A percentile compares a stretch with the other conserved stretches of the same genome.
Conservation (phyloP, 2,329 filamentous ascomycete species). For the Cephalotrichum gorgonifer region DNA sequence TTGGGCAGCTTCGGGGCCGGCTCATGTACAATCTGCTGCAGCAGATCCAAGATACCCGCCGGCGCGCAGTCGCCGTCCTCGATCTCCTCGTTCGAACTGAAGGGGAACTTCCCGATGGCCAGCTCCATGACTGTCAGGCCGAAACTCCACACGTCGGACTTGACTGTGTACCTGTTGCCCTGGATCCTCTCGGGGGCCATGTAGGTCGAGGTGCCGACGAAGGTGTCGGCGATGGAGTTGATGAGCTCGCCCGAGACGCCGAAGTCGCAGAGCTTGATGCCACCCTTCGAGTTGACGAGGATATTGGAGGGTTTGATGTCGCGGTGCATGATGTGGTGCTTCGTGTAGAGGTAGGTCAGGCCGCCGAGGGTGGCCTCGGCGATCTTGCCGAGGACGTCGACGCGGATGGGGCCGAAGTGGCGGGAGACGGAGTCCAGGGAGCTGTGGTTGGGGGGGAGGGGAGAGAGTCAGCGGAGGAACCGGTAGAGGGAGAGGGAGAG, state of each 20-base stretch:
- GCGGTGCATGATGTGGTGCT: constrained; percentile 96
- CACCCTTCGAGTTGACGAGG: constrained; percentile 83
- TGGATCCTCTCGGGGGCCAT: constrained; percentile 99
- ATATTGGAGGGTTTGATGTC: constrained; percentile 99
- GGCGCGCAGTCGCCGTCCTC: constrained; percentile 71
- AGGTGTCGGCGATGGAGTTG: constrained; percentile 96
- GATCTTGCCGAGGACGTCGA: constrained; percentile 95
- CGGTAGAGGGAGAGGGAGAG: background rate
- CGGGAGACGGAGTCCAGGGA: constrained; percentile 89
- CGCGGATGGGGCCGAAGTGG: constrained; percentile 87
- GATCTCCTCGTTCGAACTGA: constrained; percentile 62
- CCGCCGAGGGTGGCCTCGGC: constrained; percentile 91
- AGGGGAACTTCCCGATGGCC: constrained; percentile 94
- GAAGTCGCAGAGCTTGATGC: constrained; percentile 97
- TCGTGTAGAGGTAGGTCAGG: constrained; percentile 87
- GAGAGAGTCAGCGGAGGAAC: background rate
- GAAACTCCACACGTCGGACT: constrained; percentile 98
- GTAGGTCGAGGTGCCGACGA: constrained; percentile 96
- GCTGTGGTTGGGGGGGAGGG: too few relatives aligned
- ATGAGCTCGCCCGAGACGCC: constrained; percentile 97
- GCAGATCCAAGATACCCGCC: constrained; percentile 86
- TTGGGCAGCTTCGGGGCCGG: constrained; percentile 87
- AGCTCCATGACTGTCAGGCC: constrained; percentile 93
- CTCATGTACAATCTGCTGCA: constrained; percentile 97
- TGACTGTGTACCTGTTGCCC: constrained; percentile 92